A percentile compares a stretch with the other conserved stretches of the same genome.
Conservation (phyloP, 768 basidiomycete species). For the Suillus sp. region DNA sequence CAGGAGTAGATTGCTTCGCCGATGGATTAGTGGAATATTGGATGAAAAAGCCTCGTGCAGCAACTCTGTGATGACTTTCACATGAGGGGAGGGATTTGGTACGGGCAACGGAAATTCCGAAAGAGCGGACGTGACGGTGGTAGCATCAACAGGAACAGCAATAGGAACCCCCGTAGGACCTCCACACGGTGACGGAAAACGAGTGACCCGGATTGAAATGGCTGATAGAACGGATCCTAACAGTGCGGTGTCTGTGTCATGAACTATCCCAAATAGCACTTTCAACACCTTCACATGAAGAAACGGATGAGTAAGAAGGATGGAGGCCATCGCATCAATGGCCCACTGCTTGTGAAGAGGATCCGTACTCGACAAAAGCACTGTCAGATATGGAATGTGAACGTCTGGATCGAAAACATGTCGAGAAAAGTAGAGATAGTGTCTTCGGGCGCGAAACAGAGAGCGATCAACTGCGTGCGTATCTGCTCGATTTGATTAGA, state of each 20-base stretch:
- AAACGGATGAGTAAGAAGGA: constrained; percentile 35
- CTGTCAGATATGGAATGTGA: constrained; percentile 49
- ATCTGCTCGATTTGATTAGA: constrained; percentile 21
- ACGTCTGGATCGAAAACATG: constrained; percentile 42
- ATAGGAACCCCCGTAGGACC: not conserved
- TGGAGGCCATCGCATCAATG: constrained; percentile 36
- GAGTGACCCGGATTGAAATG: constrained; percentile 3
- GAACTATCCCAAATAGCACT: constrained; percentile 21
- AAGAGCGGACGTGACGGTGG: not conserved
- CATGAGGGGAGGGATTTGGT: not conserved
- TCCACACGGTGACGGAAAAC: not conserved
- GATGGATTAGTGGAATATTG: constrained; percentile 25
- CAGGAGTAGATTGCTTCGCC: constrained; percentile 40
- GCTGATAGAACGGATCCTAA: constrained; percentile 2
- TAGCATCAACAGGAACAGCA: constrained; percentile 3
- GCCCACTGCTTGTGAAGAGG: constrained; percentile 31
- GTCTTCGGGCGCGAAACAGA: constrained; percentile 38
- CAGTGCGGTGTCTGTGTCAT: not conserved
- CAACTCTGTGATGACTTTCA: not conserved
- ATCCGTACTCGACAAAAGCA: constrained; percentile 37
- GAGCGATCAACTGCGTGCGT: constrained; percentile 14
- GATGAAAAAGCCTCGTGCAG: constrained; percentile 28
- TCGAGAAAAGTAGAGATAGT: constrained; percentile 44
- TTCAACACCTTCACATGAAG: constrained; percentile 40
- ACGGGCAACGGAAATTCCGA: not conserved